Conservation (phyloP, 768 basidiomycete species). For the Mycena crocata region DNA sequence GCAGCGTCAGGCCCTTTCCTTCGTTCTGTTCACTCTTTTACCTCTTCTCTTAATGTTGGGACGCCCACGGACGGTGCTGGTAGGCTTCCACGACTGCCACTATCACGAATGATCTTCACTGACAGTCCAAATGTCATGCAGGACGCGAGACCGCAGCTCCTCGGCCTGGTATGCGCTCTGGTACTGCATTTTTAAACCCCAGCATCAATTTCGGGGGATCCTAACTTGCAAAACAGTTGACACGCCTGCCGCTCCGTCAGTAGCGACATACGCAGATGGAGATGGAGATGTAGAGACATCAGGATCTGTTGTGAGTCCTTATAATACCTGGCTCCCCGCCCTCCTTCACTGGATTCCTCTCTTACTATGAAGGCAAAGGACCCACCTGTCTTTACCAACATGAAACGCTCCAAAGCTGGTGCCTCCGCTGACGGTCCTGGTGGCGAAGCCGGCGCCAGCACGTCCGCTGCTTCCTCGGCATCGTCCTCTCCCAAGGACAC, state of each 20-base stretch:
- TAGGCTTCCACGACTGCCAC: neutral
- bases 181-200: neutral
- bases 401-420: slow-evolving; percentile 19
- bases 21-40: slow-evolving; percentile 13
- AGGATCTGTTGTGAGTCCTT: slow-evolving; percentile 25
- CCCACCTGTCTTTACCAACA: slow-evolving; percentile 29
- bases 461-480: slow-evolving; percentile 10
- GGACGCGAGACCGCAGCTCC: slow-evolving; percentile 10
- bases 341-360: slow-evolving; percentile 6
- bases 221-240: slow-evolving; percentile 22
- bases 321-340: slow-evolving; percentile 4
- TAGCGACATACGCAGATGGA: slow-evolving; percentile 22
- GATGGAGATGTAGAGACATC: slow-evolving; percentile 19
- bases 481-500: slow-evolving; percentile 19
- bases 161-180: slow-evolving; percentile 11
- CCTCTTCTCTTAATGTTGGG: slow-evolving; percentile 15
- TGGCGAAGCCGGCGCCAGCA: slow-evolving; percentile 12
- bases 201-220: slow-evolving; percentile 17
- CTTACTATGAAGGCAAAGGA: slow-evolving; percentile 31
- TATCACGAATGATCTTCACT: slow-evolving; percentile 1
- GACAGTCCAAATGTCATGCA: slow-evolving; percentile 19
- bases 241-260: slow-evolving; percentile 16
- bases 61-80: neutral
- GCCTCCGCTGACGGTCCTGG: slow-evolving; percentile 22
- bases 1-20: slow-evolving; percentile 23